These are phyloP conservation scores for Candida manassasensis DNA, from an alignment of 805 yeast species.

Conservation along the genomic window DNA sequence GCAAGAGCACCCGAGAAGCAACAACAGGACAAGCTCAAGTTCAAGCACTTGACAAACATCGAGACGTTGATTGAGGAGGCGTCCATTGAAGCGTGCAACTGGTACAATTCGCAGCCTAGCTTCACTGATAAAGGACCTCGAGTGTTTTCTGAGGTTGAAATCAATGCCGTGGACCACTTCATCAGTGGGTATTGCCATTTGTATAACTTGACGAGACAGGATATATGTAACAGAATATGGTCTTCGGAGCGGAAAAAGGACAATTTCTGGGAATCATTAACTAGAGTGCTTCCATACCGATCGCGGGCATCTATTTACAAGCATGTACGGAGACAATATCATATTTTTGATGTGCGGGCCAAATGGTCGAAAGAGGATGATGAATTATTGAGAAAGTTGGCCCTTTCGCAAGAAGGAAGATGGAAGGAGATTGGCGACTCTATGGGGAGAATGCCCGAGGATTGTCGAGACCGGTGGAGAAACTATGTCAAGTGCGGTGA, in stretches of 20 bases:
- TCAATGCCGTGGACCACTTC: slow-evolving; percentile 65
- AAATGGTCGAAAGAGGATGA: slow-evolving; percentile 89
- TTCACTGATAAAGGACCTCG: slow-evolving; percentile 29
- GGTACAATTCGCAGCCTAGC: slow-evolving; percentile 30
- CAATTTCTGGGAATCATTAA: slow-evolving; percentile 81
- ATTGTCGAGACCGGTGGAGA: slow-evolving; percentile 95
- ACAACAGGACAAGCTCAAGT: slow-evolving; percentile 12
- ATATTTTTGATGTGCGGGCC: slow-evolving; percentile 81
- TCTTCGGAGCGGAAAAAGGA: slow-evolving; percentile 78
- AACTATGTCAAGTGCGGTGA: slow-evolving; percentile 91
- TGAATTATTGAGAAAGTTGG: slow-evolving; percentile 54
- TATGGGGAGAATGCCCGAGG: slow-evolving; percentile 95
- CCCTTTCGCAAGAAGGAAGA: slow-evolving; percentile 66
- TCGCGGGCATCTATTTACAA: slow-evolving; percentile 88
- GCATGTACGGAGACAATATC: slow-evolving; percentile 87
- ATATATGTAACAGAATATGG: slow-evolving; percentile 85
- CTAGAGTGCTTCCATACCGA: slow-evolving; percentile 76
- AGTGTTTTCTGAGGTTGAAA: slow-evolving; percentile 60
- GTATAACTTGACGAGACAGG: slow-evolving; percentile 57
- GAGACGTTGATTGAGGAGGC: slow-evolving; percentile 35
- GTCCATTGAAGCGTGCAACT: slow-evolving; percentile 26
- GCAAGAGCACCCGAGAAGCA: background rate
- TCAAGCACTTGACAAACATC: slow-evolving; percentile 22
- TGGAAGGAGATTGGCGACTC: slow-evolving; percentile 83
- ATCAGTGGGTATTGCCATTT: slow-evolving; percentile 64